Evolutionary conservation across 257 asterid genomes (phyloP).

Genomic region (Thymus mandschuricus): DNA sequence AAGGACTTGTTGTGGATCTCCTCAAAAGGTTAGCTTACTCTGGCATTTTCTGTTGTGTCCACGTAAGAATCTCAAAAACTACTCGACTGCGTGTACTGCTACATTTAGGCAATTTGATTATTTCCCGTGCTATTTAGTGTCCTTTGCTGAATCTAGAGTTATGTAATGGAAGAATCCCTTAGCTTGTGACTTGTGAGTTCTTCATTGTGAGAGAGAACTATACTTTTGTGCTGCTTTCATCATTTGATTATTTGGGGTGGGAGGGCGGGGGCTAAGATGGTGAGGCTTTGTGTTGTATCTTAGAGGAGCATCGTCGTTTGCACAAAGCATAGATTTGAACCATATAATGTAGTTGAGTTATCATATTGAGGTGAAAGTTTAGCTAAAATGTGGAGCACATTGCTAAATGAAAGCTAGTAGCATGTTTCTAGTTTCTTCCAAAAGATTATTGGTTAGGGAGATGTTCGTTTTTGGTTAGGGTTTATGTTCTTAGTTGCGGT

Average conservation of each 20-base stretch:
- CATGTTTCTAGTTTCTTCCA: neutral
- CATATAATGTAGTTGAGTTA: conserved; percentile 8
- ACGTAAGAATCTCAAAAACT: neutral
- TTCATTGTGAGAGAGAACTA: neutral
- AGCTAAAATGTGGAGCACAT: neutral
- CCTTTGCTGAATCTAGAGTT: neutral
- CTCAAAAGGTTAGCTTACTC: neutral
- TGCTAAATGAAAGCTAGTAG: neutral
- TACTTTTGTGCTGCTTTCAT: conserved; percentile 3
- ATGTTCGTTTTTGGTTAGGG: neutral
- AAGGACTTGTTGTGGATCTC: neutral
- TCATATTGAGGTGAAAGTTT: neutral
- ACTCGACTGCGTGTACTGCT: neutral
- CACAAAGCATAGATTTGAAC: neutral
- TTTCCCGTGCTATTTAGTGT: conserved; percentile 9
- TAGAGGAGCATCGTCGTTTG: neutral
- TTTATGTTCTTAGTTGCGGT: neutral
- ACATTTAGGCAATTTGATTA: neutral
- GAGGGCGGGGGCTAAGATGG: neutral
- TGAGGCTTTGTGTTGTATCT: neutral
- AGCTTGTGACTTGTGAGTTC: neutral
- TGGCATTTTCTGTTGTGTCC: neutral
- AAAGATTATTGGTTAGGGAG: neutral
- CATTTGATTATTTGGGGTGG: neutral
- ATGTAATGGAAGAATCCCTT: neutral